Base-by-base conservation (phyloP, 2,329 filamentous ascomycete genomes). In the Apiospora sp. region DNA sequence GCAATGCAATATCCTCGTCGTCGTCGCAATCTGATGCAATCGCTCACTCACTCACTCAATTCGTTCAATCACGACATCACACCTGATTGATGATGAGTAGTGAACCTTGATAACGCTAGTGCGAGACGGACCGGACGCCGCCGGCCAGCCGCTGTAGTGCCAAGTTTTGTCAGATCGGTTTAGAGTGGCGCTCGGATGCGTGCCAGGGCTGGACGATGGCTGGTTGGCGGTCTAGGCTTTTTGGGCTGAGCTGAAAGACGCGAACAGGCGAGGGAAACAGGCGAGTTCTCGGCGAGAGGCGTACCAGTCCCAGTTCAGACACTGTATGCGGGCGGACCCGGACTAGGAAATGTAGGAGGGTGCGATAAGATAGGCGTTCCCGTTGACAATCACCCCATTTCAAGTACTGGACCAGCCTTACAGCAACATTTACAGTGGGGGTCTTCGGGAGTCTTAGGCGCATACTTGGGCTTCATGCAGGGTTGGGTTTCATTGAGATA, bases 201-300 rank as follows among this genome's bases (percentile, higher is more conserved):
- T 58, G 8, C 51, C 51, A 58, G 27, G 19, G 51, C 27, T 58
- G 51, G 51, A 58, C 19, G 46, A n/a, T 3, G 46, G 46, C 19
- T 19, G 51, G 51, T 19, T 58, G 51, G 19, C 16, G 51, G 30
- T 61, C 54, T 61, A 61, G 54, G 54, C 54, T 58, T 58, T 12
- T 14, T 30, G 51, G 54, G 54, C 54, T 61, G 54, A 37, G 54
- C 54, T 61, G 54, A 37, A 61, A 61, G 30, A 51, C 30, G 54
- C 54, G 54, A 61, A 61, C 54, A 37, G 54, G 54, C 54, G 54
- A 61, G 54, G 27, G 37, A 58, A 48, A 48, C 44, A 48, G 51
- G 51, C 51, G 44, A n/a, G 19, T n/a, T n/a, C 19, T 22, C 8
- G n/a, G 30, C 30, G 30, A 61, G 7, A 19, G 51, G 14, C 12